Conservation (phyloP, 768 basidiomycete species). For the Tephrocybe sp. region DNA sequence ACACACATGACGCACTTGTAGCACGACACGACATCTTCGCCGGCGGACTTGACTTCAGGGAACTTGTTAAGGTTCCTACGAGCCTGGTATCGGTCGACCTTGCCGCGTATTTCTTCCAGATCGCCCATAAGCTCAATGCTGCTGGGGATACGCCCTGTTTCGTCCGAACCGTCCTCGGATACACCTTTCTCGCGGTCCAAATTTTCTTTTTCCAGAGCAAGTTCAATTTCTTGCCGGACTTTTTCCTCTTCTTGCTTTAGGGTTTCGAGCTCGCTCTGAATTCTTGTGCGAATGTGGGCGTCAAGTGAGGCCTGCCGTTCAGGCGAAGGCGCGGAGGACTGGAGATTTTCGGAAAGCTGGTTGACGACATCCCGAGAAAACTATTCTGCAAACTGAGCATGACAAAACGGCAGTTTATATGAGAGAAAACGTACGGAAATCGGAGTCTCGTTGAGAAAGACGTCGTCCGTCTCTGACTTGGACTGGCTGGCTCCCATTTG, state of each 20-base stretch:
- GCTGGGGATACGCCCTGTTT: slow-evolving; percentile 49
- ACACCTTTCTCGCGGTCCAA: slow-evolving; percentile 68
- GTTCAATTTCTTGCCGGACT: slow-evolving; percentile 73
- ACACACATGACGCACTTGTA: slow-evolving; percentile 54
- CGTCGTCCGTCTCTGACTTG: slow-evolving; percentile 51
- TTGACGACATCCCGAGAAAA: slow-evolving; percentile 85
- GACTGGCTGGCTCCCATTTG: slow-evolving; percentile 73
- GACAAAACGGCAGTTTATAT: neutral
- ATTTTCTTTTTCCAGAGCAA: slow-evolving; percentile 85
- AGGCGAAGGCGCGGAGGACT: slow-evolving; percentile 57
- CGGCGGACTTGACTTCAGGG: slow-evolving; percentile 54
- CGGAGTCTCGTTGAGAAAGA: slow-evolving; percentile 53
- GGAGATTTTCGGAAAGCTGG: slow-evolving; percentile 67
- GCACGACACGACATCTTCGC: slow-evolving; percentile 68
- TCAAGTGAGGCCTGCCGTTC: slow-evolving; percentile 78
- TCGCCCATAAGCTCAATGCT: slow-evolving; percentile 70
- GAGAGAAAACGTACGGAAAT: slow-evolving; percentile 43
- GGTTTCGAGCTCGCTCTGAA: slow-evolving; percentile 64
- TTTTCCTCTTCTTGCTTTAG: slow-evolving; percentile 69
- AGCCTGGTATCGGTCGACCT: slow-evolving; percentile 70
- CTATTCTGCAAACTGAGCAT: slow-evolving; percentile 35
- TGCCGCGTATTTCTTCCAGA: slow-evolving; percentile 69
- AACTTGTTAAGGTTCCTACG: slow-evolving; percentile 54
- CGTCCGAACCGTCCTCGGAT: slow-evolving; percentile 40
- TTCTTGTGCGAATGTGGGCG: slow-evolving; percentile 68